A percentile compares a stretch with the other conserved stretches of the same genome.
phyloP scores from a whole-genome alignment of 768 basidiomycete genomes.

The Termitomyces eurrhizus region DNA sequence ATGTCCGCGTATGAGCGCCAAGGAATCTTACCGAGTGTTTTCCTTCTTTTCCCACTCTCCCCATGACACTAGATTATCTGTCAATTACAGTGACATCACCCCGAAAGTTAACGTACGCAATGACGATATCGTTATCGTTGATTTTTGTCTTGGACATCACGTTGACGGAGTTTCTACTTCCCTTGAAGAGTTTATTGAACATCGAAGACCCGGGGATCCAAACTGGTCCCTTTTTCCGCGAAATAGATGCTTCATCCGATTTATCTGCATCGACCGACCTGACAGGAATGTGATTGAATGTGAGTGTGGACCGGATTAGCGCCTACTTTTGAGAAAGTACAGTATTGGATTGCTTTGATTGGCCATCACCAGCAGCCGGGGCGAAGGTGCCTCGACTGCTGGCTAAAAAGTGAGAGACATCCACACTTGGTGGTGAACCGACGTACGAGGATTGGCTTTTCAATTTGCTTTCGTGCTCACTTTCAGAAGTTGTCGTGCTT shows the following conservation, averaged over 20 bases:
- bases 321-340: background rate
- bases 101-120: slow-evolving; percentile 5
- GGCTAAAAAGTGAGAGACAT: background rate
- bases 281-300: background rate
- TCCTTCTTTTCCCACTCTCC: slow-evolving; percentile 7
- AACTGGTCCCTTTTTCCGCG: background rate
- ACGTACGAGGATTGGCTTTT: slow-evolving; percentile 5
- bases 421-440: background rate
- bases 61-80: slow-evolving; percentile 5
- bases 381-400: background rate
- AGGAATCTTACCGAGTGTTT: slow-evolving; percentile 7
- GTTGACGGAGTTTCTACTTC: background rate
- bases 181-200: slow-evolving; percentile 6
- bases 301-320: too few species aligned
- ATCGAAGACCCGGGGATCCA: background rate
- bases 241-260: background rate
- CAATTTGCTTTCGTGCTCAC: background rate
- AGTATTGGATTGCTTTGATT: background rate
- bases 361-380: background rate
- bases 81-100: background rate
- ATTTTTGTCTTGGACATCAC: background rate
- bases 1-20: background rate
- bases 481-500: background rate
- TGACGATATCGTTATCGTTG: slow-evolving; percentile 5
- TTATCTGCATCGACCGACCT: slow-evolving; percentile 1